Evolutionary conservation across 2,329 filamentous ascomycete genomes (phyloP).

Genomic region (Stagonosporopsis chrysanthemi): DNA sequence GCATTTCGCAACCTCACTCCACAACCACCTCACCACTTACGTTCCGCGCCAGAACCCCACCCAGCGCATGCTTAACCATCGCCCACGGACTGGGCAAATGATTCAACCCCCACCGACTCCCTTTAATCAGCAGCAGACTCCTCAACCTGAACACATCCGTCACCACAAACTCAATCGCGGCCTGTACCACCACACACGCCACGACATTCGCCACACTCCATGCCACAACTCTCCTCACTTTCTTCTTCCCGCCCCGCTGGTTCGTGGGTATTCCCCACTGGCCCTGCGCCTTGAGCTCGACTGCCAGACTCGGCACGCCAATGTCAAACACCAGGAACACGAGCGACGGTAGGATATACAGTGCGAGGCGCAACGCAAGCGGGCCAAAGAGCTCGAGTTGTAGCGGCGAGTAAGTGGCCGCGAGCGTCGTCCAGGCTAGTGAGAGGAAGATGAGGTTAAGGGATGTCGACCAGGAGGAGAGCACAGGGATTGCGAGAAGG

Average conservation of each 20-base stretch:
- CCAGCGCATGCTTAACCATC: slow-evolving; percentile 62
- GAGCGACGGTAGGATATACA: slow-evolving; percentile 77
- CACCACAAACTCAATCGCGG: slow-evolving; percentile 61
- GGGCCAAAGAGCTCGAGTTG: slow-evolving; percentile 78
- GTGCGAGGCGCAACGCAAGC: slow-evolving; percentile 69
- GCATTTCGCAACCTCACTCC: neutral
- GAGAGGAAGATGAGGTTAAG: slow-evolving; percentile 90
- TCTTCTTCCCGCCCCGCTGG: slow-evolving; percentile 50
- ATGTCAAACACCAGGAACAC: slow-evolving; percentile 77
- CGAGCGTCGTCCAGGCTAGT: slow-evolving; percentile 85
- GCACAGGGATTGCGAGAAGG: slow-evolving; percentile 74
- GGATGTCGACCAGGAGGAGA: slow-evolving; percentile 79
- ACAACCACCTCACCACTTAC: slow-evolving; percentile 45
- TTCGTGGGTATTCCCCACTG: slow-evolving; percentile 56
- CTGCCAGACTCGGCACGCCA: slow-evolving; percentile 71
- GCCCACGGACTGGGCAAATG: slow-evolving; percentile 70
- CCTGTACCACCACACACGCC: slow-evolving; percentile 63
- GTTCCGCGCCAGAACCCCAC: slow-evolving; percentile 65
- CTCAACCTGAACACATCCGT: slow-evolving; percentile 61
- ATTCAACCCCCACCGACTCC: slow-evolving; percentile 65
- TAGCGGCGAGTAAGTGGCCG: slow-evolving; percentile 77
- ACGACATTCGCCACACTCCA: slow-evolving; percentile 65
- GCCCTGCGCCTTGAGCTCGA: slow-evolving; percentile 73
- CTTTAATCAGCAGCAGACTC: slow-evolving; percentile 66
- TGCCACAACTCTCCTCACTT: slow-evolving; percentile 59